Base-by-base conservation (phyloP, 2,329 filamentous ascomycete genomes). In the Pseudogymnoascus sp. region DNA sequence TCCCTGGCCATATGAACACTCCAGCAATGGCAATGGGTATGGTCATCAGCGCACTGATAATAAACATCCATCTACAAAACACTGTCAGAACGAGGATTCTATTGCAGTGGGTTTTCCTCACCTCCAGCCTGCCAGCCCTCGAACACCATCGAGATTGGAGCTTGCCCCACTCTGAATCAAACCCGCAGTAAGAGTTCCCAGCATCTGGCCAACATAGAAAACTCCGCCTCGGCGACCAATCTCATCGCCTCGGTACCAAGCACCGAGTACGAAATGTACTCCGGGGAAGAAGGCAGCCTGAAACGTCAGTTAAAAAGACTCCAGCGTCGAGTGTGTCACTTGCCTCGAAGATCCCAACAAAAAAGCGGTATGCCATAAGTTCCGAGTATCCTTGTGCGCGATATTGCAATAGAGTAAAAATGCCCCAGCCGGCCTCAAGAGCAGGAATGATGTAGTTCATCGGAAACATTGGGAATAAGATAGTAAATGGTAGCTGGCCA, bases 61-160 rank as follows among this genome's bases (percentile, higher is more conserved):
- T 79, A 65, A 82, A 83, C 73, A 83, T 80, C 81, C 81, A 84
- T n/a, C 79, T 70, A 77, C 78, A 81, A 0, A 78, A 79, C 1
- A 30, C 8, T 11, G 74, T 74, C 0, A 80, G 70, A 0, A 38
- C n/a, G 33, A 3, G 6, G 15, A 7, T 14, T 28, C n/a, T 18
- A 2, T 33, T 18, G 11, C 14, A 35, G 22, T 47, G 25, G 35
- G 22, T 0, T 14, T 5, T 47, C 35, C 39, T 18, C 62, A 75
- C 53, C 73, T 64, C 74, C 74, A 75, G 1, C 74, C 74, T 7
- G 65, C 64, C 20, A 68, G 47, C 1, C 67, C 67, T 9, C 60
- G 58, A 1, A 68, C 63, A 12, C 67, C 67, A 59, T 67, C 58
- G 5, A 68, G 60, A 58, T 67, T 60, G 4, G 60, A 38, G 18